phyloP scores from a whole-genome alignment of 768 basidiomycete species.

The Boletus rubescentipes region DNA sequence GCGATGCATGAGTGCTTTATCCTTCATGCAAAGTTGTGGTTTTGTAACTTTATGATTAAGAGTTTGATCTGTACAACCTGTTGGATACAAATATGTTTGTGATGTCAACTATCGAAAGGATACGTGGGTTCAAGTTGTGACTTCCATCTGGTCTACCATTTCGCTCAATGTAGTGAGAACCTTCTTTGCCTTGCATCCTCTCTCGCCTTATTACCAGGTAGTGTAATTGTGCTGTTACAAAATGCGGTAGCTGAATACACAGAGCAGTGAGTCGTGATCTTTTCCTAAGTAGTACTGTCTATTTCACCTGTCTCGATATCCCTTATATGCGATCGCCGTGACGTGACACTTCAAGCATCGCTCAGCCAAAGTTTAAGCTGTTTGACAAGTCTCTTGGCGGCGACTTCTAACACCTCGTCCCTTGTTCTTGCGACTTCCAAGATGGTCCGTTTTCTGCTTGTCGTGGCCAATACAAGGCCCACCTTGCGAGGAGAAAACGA shows the following conservation, averaged over 20 bases:
- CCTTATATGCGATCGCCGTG: too few relatives aligned
- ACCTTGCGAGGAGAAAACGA: conserved; percentile 41
- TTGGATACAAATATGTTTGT: too few relatives aligned
- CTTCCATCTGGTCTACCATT: too few relatives aligned
- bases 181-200: too few relatives aligned
- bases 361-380: conserved; percentile 47
- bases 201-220: background rate
- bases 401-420: conserved; percentile 56
- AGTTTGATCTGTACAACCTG: too few relatives aligned
- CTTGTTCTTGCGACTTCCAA: conserved; percentile 49
- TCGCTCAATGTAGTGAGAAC: too few relatives aligned
- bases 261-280: too few relatives aligned
- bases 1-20: background rate
- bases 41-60: too few relatives aligned
- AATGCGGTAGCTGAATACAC: background rate
- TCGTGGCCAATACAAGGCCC: conserved; percentile 34
- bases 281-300: too few relatives aligned
- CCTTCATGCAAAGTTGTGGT: background rate
- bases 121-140: too few relatives aligned
- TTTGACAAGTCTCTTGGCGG: conserved; percentile 51
- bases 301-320: background rate
- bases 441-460: conserved; percentile 49
- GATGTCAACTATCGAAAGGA: too few relatives aligned
- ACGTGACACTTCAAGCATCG: conserved; percentile 8
- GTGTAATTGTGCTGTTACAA: background rate